Conservation (phyloP, 371 early-diverging fungal species). For the Mucor indicus region DNA sequence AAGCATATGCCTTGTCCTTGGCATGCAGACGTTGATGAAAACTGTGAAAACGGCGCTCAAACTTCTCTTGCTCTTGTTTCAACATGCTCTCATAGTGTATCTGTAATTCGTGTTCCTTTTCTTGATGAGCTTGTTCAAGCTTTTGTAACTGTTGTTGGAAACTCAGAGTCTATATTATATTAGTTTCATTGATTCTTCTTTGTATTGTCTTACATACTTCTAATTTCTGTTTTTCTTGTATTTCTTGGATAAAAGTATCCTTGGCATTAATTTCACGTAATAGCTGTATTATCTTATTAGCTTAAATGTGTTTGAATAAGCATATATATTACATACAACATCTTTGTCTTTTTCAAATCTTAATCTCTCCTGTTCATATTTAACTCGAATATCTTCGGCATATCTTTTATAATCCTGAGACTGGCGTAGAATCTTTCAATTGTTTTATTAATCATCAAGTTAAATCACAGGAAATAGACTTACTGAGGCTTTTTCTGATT, state of each 20-base stretch:
- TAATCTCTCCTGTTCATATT: constrained; percentile 21
- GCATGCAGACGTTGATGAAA: constrained; percentile 20
- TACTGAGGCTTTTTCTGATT: constrained; percentile 22
- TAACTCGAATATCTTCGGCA: constrained; percentile 5
- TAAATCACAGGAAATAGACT: no score
- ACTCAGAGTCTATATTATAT: not conserved
- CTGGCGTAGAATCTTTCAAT: constrained; percentile 22
- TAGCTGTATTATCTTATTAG: no score
- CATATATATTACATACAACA: constrained; percentile 18
- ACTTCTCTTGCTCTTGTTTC: constrained; percentile 18
- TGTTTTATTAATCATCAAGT: no score
- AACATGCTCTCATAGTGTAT: constrained; percentile 13
- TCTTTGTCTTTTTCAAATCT: constrained; percentile 27
- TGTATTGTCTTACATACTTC: not conserved
- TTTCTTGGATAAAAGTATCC: constrained; percentile 15
- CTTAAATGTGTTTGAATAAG: not conserved
- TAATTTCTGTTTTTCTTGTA: not conserved
- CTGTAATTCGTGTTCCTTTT: constrained; percentile 9
- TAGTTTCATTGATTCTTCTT: not conserved
- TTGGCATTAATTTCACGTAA: constrained; percentile 29
- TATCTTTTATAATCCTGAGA: constrained; percentile 13
- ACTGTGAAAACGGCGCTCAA: constrained; percentile 18
- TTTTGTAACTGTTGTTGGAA: constrained; percentile 13
- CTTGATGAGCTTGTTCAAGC: constrained; percentile 11
- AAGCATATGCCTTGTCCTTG: constrained; percentile 7